Evolutionary conservation across 1,139 yeast species (phyloP), one percentile per base, ranked within the genome.

Genomic region (Taphrina populina): DNA sequence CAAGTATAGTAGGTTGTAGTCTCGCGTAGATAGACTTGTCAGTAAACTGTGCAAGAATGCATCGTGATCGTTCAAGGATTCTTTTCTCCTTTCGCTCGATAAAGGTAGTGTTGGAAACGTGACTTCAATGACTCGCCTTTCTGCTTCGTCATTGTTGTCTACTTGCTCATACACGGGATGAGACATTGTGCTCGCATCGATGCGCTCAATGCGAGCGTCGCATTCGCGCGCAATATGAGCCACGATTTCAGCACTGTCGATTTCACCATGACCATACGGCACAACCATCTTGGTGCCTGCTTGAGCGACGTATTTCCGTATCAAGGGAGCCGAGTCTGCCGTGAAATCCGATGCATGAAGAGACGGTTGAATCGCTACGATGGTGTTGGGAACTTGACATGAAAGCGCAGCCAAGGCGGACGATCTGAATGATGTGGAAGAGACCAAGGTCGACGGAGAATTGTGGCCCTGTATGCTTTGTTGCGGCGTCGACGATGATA

Each of bases 271-370:
- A 4, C 45, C 54, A 39, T 49, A 49, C n/a, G 54, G 54, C n/a
- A 49, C 54, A 5, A 49, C 54, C 13, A 49, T 32, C 39, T 49
- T 49, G 24, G 54, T 39, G 17, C 54, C 54, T 3, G 54, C 54
- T 15, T 40, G 44, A 10, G 44, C 21, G 15, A 49, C 45, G 17
- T 32, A 37, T 13, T 39, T 33, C 33, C 36, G 34, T 17, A 49
- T 37, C 39, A 49, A 24, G 6, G 54, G 54, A n/a, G 54, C 54
- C 1, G 54, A 21, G 24, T 39, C 46, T n/a, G 30, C 24, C 8
- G 40, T 35, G 24, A 49, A 37, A n/a, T 49, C 54, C 6, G 54
- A 49, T 7, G 54, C 54, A 19, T 49, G 54, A 17, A 49, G 17
- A 1, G 54, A 37, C 8, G 54, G 54, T 24, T 49, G 54, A n/a